Percentiles rank a stretch among this genome's conserved stretches.
Evolutionary conservation across 768 basidiomycete species (phyloP).

Genomic region (Hygrocybe punicea): DNA sequence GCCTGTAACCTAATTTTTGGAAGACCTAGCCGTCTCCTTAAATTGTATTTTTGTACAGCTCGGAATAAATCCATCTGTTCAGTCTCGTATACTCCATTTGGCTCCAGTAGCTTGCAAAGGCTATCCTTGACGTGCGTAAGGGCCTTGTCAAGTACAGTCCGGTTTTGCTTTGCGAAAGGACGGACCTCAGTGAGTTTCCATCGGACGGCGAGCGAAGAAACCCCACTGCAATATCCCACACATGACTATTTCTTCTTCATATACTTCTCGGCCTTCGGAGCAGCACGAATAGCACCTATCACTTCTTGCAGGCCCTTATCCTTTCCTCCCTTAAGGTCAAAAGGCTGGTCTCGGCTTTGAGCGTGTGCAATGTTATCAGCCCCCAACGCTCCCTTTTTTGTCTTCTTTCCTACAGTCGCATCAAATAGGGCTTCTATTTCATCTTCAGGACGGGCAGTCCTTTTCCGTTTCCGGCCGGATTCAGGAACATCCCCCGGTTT

Average conservation of each 20-base stretch:
- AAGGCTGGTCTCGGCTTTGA: slow-evolving; percentile 13
- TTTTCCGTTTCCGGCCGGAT: slow-evolving; percentile 43
- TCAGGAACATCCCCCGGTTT: slow-evolving; percentile 13
- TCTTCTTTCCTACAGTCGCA: slow-evolving; percentile 51
- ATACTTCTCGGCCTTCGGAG: slow-evolving; percentile 47
- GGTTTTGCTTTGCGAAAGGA: too few species aligned
- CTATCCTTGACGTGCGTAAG: too few species aligned
- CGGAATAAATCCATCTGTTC: too few species aligned
- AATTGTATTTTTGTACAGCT: too few species aligned
- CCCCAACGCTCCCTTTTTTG: slow-evolving; percentile 51
- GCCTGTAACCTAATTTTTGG: too few species aligned
- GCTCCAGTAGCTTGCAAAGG: too few species aligned
- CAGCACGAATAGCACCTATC: slow-evolving; percentile 57
- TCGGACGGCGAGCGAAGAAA: neutral
- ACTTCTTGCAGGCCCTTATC: slow-evolving; percentile 48
- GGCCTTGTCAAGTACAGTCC: too few species aligned
- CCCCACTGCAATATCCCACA: neutral
- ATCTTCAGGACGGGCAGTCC: slow-evolving; percentile 45
- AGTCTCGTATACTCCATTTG: too few species aligned
- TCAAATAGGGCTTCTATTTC: slow-evolving; percentile 78
- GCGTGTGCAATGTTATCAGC: neutral
- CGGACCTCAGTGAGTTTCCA: too few species aligned
- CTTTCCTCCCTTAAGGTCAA: slow-evolving; percentile 5
- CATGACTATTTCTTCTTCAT: slow-evolving; percentile 28
- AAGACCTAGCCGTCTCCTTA: too few species aligned